Evolutionary conservation across 2,329 filamentous ascomycete species (phyloP).

Genomic region (Fusarium bulbicola): DNA sequence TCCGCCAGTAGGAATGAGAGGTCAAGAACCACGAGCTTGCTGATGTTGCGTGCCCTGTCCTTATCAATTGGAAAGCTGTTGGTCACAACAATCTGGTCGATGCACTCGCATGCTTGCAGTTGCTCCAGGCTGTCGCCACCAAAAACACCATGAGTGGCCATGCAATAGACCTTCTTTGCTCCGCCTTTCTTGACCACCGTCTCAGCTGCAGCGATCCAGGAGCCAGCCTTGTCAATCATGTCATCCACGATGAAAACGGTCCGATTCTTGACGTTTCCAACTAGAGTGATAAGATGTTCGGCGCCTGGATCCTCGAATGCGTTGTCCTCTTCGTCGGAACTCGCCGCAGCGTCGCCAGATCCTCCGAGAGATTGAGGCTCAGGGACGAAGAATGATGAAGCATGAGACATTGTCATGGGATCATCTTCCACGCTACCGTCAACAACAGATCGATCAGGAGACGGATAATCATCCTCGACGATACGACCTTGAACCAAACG

Average conservation of each 20-base stretch:
- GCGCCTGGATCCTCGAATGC: constrained; percentile 81
- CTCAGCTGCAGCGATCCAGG: constrained; percentile 97
- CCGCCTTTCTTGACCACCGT: constrained; percentile 92
- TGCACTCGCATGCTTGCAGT: constrained; percentile 91
- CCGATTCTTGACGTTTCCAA: constrained; percentile 88
- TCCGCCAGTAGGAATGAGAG: constrained; percentile 89
- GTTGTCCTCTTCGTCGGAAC: constrained; percentile 93
- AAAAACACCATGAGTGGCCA: constrained; percentile 96
- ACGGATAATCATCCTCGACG: constrained; percentile 92
- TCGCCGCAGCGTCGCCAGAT: constrained; percentile 82
- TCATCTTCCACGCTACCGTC: constrained; percentile 77
- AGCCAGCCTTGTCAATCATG: constrained; percentile 97
- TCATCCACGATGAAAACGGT: constrained; percentile 96
- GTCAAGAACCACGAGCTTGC: constrained; percentile 90
- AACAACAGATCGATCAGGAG: constrained; percentile 75
- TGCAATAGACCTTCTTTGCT: constrained; percentile 95
- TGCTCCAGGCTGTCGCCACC: constrained; percentile 89
- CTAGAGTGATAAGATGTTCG: constrained; percentile 97
- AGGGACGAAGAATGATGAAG: constrained; percentile 82
- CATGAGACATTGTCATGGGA: constrained; percentile 80
- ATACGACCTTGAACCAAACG: constrained; percentile 93
- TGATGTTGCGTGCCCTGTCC: constrained; percentile 73
- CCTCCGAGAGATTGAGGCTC: constrained; percentile 78
- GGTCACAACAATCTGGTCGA: constrained; percentile 92
- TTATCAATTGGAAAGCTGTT: constrained; percentile 94